A percentile compares a stretch with the other conserved stretches of the same genome.
Conservation (phyloP, 2,329 filamentous ascomycete species). For the Fusarium musae region DNA sequence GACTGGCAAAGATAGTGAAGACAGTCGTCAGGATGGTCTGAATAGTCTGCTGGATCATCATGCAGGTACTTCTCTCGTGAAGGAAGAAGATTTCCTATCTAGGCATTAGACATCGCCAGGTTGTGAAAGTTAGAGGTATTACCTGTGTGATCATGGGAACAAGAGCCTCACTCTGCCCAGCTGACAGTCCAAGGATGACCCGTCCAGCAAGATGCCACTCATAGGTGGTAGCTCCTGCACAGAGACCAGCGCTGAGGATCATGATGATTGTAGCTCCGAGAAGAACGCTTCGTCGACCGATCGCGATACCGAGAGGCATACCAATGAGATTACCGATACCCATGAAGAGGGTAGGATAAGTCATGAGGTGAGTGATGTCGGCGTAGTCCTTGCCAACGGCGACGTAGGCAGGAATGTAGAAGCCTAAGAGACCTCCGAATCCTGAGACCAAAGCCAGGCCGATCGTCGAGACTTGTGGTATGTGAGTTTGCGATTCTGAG, state of each 20-base stretch:
- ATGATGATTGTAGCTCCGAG: slow-evolving; percentile 34
- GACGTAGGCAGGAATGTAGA: slow-evolving; percentile 13
- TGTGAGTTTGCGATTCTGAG: not conserved
- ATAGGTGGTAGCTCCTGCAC: slow-evolving; percentile 31
- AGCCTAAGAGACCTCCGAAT: slow-evolving; percentile 16
- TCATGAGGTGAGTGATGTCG: slow-evolving; percentile 21
- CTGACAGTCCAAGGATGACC: slow-evolving; percentile 29
- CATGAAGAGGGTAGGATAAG: slow-evolving; percentile 23
- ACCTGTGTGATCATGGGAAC: slow-evolving; percentile 26
- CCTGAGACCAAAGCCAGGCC: slow-evolving; percentile 14
- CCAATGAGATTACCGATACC: slow-evolving; percentile 40
- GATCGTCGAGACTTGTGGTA: slow-evolving; percentile 7
- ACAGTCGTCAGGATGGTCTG: slow-evolving; percentile 32
- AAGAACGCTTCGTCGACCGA: slow-evolving; percentile 38
- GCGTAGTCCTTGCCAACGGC: slow-evolving; percentile 17
- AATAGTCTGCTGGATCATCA: slow-evolving; percentile 39
- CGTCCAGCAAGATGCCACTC: slow-evolving; percentile 37
- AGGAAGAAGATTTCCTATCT: slow-evolving; percentile 38
- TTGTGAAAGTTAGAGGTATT: accelerated
- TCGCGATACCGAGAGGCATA: slow-evolving; percentile 36
- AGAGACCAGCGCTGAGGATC: slow-evolving; percentile 34
- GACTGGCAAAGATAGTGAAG: slow-evolving; percentile 16
- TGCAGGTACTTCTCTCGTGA: slow-evolving; percentile 30
- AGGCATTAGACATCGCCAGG: not conserved
- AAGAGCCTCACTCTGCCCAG: slow-evolving; percentile 35